Conservation (phyloP, 1,139 yeast species). For the Magnusiomyces tetraspermus region DNA sequence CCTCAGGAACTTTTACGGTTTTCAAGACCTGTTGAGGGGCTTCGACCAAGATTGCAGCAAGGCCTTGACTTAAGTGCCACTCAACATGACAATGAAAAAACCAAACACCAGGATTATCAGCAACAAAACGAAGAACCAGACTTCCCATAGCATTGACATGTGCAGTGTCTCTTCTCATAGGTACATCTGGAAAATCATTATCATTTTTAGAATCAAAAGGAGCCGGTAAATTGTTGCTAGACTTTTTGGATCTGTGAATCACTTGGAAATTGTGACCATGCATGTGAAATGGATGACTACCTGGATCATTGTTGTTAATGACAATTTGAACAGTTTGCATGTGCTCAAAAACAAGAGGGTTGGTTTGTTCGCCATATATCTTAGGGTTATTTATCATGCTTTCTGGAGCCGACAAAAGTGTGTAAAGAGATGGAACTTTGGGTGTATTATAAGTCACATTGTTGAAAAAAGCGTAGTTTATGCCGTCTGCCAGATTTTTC, state of each 20-base stretch:
- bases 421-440: slow-evolving; percentile 69
- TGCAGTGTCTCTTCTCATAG: slow-evolving; percentile 63
- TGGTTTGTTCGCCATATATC: slow-evolving; percentile 77
- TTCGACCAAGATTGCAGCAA: slow-evolving; percentile 64
- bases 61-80: slow-evolving; percentile 88
- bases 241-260: slow-evolving; percentile 44
- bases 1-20: slow-evolving; percentile 41
- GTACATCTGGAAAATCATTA: slow-evolving; percentile 48
- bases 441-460: slow-evolving; percentile 68
- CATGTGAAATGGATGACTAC: slow-evolving; percentile 78
- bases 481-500: slow-evolving; percentile 74
- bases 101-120: slow-evolving; percentile 89
- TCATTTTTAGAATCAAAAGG: slow-evolving; percentile 44
- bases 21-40: slow-evolving; percentile 56
- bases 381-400: slow-evolving; percentile 40
- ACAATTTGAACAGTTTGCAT: slow-evolving; percentile 57
- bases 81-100: slow-evolving; percentile 90
- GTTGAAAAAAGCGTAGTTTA: slow-evolving; percentile 86
- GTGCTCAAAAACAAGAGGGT: slow-evolving; percentile 59
- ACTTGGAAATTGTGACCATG: slow-evolving; percentile 77
- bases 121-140: slow-evolving; percentile 54
- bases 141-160: slow-evolving; percentile 59
- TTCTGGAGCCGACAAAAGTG: slow-evolving; percentile 59
- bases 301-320: slow-evolving; percentile 61
- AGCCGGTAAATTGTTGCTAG: slow-evolving; percentile 40